Base-by-base conservation (phyloP, 805 yeast genomes). In the Cyberlindnera maclurae region DNA sequence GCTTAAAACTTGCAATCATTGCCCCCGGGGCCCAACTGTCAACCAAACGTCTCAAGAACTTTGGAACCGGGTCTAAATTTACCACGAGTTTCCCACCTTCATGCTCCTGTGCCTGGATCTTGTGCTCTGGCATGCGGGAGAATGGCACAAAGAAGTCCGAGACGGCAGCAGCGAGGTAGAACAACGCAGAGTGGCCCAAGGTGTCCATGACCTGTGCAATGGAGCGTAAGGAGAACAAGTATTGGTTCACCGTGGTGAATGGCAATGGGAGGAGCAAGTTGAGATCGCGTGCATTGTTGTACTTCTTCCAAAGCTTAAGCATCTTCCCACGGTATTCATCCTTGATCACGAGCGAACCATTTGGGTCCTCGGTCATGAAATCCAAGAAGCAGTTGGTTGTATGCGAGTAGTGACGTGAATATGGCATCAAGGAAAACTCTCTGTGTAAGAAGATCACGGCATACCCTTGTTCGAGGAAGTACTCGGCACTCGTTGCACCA, bases 91-190 rank as follows among this genome's bases (percentile, higher is more conserved):
- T 86, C 3, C 95, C 94, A 7, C 66, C 67, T 12, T 44, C 48
- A 24, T 68, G 74, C 17, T 75, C 77, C 42, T 78, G 79, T 4
- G 94, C 81, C 61, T 93, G 98, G 45, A 93, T 93, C 63, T 93
- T 93, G 63, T 93, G 99, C 52, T 87, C 88, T 3, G 97, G 95
- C 51, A 88, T 68, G 47, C 85, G 71, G 1, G 89, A 79, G 31
- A 74, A 75, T 2, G 98, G 98, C 31, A 93, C 70, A 63, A 89
- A 93, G 62, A 93, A 93, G 58, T 93, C 99, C 7, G 96, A 85
- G 0, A 93, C 99, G 0, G 98, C 98, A 8, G 98, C 97, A 0
- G 98, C 98, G 38, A 93, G 68, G 57, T 82, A 93, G 57, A 90
- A 86, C 30, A 93, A 58, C 0, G 88, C 85, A 39, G 64, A 65